phyloP scores from a whole-genome alignment of 441 rosid species.

The Hura crepitans region DNA sequence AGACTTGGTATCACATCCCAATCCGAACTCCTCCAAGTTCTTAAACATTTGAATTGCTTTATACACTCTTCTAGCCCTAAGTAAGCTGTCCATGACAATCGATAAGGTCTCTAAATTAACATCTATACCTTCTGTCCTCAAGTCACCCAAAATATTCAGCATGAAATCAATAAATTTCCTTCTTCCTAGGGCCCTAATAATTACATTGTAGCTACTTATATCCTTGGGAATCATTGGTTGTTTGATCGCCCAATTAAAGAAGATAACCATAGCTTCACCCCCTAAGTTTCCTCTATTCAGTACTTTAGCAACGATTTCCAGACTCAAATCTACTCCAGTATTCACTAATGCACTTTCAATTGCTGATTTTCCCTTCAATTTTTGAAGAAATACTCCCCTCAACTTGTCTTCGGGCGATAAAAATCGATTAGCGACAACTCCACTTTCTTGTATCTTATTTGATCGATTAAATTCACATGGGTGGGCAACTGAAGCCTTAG shows the following conservation, averaged over 20 bases:
- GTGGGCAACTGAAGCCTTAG: conserved; percentile 14
- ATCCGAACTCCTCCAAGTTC: conserved; percentile 46
- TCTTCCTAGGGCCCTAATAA: conserved; percentile 69
- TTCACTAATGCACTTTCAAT: conserved; percentile 44
- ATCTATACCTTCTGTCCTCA: conserved; percentile 36
- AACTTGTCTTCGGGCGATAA: conserved; percentile 66
- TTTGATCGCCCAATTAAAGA: conserved; percentile 72
- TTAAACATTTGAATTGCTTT: conserved; percentile 55
- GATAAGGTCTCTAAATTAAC: conserved; percentile 46
- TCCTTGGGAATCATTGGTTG: conserved; percentile 47
- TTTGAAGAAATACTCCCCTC: conserved; percentile 87
- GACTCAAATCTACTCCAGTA: conserved; percentile 44
- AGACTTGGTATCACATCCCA: conserved; percentile 45
- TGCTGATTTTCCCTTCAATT: conserved; percentile 50
- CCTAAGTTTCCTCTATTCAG: conserved; percentile 62
- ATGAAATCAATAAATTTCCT: conserved; percentile 54
- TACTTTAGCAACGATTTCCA: conserved; percentile 56
- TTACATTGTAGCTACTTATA: conserved; percentile 43
- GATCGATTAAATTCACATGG: conserved; percentile 16
- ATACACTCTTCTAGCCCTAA: conserved; percentile 45
- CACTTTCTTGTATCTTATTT: conserved; percentile 19
- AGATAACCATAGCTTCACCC: conserved; percentile 61
- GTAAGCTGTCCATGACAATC: conserved; percentile 55
- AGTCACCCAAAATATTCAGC: conserved; percentile 40
- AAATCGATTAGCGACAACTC: conserved; percentile 42